Conservation (phyloP, 495 filamentous ascomycete genomes). For the Sphaerosporella brunnea region DNA sequence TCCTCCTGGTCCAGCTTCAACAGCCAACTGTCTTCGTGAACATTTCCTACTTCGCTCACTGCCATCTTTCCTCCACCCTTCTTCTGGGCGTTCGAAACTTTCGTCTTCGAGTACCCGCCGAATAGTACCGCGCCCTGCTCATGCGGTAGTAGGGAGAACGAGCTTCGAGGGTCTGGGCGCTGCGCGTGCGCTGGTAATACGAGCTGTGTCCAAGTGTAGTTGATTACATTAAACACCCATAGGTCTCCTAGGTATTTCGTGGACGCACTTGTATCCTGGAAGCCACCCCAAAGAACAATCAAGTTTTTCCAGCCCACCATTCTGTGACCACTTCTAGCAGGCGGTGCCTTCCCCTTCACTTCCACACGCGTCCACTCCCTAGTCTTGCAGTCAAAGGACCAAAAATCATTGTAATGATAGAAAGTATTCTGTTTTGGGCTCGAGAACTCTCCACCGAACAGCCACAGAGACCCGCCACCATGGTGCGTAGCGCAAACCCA, state of each 20-base stretch:
- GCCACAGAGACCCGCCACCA: slow-evolving; percentile 62
- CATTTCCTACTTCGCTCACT: slow-evolving; percentile 42
- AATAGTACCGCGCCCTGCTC: slow-evolving; percentile 75
- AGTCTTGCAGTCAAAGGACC: slow-evolving; percentile 63
- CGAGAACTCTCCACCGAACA: slow-evolving; percentile 70
- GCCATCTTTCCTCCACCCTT: slow-evolving; percentile 35
- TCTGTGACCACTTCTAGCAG: slow-evolving; percentile 78
- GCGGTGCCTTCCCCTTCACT: slow-evolving; percentile 57
- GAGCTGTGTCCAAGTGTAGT: slow-evolving; percentile 22
- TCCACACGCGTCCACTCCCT: slow-evolving; percentile 86
- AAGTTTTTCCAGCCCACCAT: slow-evolving; percentile 90
- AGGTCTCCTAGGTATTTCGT: slow-evolving; percentile 72
- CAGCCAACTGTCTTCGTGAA: slow-evolving; percentile 92
- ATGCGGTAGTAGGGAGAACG: slow-evolving; percentile 78
- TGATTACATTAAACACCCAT: slow-evolving; percentile 41
- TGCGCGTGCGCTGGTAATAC: slow-evolving; percentile 51
- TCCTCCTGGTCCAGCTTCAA: slow-evolving; percentile 57
- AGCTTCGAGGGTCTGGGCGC: slow-evolving; percentile 77
- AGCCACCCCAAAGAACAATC: slow-evolving; percentile 61
- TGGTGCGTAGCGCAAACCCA: slow-evolving; percentile 54
- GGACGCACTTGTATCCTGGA: slow-evolving; percentile 85
- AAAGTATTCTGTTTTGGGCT: slow-evolving; percentile 93
- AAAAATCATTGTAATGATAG: slow-evolving; percentile 98
- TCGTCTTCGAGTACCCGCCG: slow-evolving; percentile 85
- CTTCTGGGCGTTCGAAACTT: slow-evolving; percentile 32